Base-by-base conservation (phyloP, 345 rosid species). In the Pugionium dolabratum region DNA sequence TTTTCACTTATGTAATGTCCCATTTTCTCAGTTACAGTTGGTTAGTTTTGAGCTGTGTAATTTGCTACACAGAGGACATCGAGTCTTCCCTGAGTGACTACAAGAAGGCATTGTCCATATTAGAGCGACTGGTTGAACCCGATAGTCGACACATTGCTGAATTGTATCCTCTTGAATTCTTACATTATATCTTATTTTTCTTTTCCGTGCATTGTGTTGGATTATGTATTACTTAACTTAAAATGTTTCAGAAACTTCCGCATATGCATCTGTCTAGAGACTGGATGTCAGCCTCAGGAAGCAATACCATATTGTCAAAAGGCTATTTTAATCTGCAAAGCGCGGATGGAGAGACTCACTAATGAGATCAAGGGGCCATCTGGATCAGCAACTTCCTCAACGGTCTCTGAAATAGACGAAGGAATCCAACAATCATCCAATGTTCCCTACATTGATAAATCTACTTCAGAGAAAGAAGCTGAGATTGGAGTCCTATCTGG, bases 41-140 rank as follows among this genome's bases (percentile, higher is more conserved):
- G 59, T 54, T 35, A 7, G 30, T 37, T 54, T 18, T 39, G 62
- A 4, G 47, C 35, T 63, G 32, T 75, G 55, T 54, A 30, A 3
- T 67, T 67, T 59, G 33, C 25, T 43, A 31, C 64, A 62, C 76
- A 90, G 99, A 94, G 96, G 99, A 94, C 74, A 80, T 87, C 18
- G 96, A 94, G 81, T 83, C 99, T 74, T 90, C 96, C 42, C 85
- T 88, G 48, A 78, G 82, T 61, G 97, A 90, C 81, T 90, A 88
- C 79, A 79, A 82, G 79, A 80, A 83, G 48, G 96, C 96, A 1
- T 75, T 94, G 9, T 79, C 82, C 63, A 82, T 87, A 58, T 67
- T 94, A 35, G 93, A 83, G 71, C 80, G 77, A 56, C 73, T 90
- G 56, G 99, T 94, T 81, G 96, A 88, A 65, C 86, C 95, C 0